Evolutionary conservation across 2,329 filamentous ascomycete genomes (phyloP).

Genomic region (Leptographium flavum): DNA sequence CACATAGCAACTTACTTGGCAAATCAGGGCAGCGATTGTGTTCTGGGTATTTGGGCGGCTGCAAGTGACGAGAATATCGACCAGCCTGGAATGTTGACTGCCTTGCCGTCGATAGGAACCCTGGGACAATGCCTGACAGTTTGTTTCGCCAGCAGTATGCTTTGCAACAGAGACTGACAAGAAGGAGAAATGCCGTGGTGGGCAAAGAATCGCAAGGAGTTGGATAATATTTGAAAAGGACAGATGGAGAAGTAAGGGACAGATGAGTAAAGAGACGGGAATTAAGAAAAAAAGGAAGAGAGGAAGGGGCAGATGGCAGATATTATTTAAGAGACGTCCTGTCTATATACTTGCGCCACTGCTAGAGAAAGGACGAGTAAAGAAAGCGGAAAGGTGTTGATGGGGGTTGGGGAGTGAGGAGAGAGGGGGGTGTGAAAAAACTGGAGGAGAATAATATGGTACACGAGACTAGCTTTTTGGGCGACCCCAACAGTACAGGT

Average conservation of each 20-base stretch:
- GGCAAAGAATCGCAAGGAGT: no score
- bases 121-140: no score
- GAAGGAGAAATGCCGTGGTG: background rate
- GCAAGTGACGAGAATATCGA: no score
- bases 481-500: constrained; percentile 1
- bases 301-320: no score
- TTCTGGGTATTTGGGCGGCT: no score
- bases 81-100: no score
- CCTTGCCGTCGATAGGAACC: no score
- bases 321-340: background rate
- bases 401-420: background rate
- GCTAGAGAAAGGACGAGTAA: background rate
- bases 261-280: background rate
- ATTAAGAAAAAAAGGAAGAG: background rate
- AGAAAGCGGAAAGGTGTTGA: background rate
- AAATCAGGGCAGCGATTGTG: no score
- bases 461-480: constrained; percentile 1
- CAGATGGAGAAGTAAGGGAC: background rate
- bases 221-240: no score
- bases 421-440: constrained; percentile 2
- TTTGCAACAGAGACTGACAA: background rate
- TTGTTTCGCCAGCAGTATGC: background rate
- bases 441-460: background rate
- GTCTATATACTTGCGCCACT: constrained; percentile 4
- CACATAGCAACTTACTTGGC: background rate